Base-by-base conservation (phyloP, 2,329 filamentous ascomycete genomes). In the Mollisiaceae sp. region DNA sequence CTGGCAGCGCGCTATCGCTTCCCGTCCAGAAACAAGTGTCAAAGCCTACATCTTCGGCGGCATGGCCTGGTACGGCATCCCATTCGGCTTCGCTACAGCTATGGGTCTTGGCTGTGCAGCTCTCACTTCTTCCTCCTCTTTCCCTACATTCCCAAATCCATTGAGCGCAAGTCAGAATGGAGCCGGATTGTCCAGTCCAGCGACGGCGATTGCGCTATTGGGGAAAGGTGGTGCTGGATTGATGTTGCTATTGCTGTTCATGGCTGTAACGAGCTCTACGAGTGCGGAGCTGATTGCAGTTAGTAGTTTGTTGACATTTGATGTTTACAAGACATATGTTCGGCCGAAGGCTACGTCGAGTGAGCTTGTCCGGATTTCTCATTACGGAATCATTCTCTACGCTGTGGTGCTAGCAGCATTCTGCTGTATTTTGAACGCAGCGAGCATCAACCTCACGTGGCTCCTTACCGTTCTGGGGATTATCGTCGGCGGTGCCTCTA, bases 181-280 rank as follows among this genome's bases (percentile, higher is more conserved):
- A 39, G 73, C 74, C 1, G 79, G 79, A 1, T 70, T 77, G 5
- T 73, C 72, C 9, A 69, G 73, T 0, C 77, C 77, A 1, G 75
- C 75, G 3, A 71, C 69, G 9, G 76, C 77, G 11, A 73, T 77
- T 45, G 75, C 78, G 0, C 69, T 82, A 6, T 71, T 80, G 1
- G 77, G 78, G 0, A 75, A 70, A 41, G 75, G 75, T n/a, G 78
- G 77, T 1, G 75, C 77, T 0, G 75, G 72, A 1, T 70, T 77
- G 12, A 69, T 79, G 69, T 71, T 79, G 14, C 69, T 82, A 4
- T 75, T 82, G 18, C 75, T 82, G 0, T 83, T 83, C 74, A 82
- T 82, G 81, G 80, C 80, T 4, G 79, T 81, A 6, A 82, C 81
- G 0, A 77, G 74, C 4, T 78, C 78, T 0, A 81, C 81, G 54